Evolutionary conservation across 1,139 yeast species (phyloP), one percentile per base, ranked within the genome.

Genomic region (Suhomyces taliae): DNA sequence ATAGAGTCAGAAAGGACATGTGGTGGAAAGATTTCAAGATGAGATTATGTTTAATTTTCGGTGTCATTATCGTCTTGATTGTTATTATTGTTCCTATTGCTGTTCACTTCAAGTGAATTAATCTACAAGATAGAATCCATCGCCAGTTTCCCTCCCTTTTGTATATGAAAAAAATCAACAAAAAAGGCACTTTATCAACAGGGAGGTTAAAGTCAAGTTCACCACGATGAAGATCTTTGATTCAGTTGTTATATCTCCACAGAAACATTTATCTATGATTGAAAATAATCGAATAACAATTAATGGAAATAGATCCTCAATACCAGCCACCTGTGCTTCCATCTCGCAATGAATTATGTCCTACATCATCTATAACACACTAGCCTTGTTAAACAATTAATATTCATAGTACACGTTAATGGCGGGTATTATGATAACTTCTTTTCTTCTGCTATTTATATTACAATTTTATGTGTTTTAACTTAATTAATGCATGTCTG

Each of bases 21-120:
- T 93, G 99, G 99, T 88, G 96, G 90, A 93, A 95, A 70, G 97
- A 93, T 67, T 81, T 95, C 82, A 93, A 93, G 76, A 88, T 93
- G 95, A 85, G 96, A 68, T 76, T 91, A 77, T 93, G 99, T 69
- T 77, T 93, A 52, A 87, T 90, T 51, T 78, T 88, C 39, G 95
- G 88, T 39, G 78, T 87, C 34, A 79, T 95, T 53, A 85, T 93
- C 61, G 75, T 91, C 45, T 76, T 95, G 60, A 80, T 91, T 53
- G 95, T 93, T 44, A 90, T 93, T 59, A 87, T 91, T 60, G 97
- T 93, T 43, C 98, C 98, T 36, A 85, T 93, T 57, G 98, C 89
- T 38, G 91, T 93, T 52, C 96, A 90, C 65, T 90, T 90, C 66
- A 79, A 44, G 46, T 44, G 26, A 32, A 27, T n/a, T 8, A 29